These are phyloP conservation scores for Fusarium circinatum DNA, from an alignment of 2,329 filamentous ascomycete species.

Conservation along the genomic window DNA sequence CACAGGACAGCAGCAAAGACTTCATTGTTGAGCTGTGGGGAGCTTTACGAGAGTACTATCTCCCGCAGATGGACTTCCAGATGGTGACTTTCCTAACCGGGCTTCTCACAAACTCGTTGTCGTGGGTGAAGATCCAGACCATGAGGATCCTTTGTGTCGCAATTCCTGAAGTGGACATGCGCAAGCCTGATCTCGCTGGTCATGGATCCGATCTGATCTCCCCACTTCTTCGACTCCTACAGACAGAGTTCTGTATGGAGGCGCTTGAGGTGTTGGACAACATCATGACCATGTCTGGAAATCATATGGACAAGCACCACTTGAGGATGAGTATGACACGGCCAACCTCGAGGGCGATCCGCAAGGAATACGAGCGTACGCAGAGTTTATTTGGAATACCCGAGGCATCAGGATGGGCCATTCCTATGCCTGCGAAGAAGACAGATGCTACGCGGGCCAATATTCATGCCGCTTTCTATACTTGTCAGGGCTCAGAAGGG, in stretches of 20 bases:
- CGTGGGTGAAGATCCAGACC: conserved; percentile 92
- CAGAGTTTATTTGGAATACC: conserved; percentile 97
- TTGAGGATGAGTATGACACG: conserved; percentile 98
- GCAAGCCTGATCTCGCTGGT: conserved; percentile 85
- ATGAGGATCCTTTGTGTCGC: conserved; percentile 89
- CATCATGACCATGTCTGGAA: conserved; percentile 93
- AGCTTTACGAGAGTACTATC: conserved; percentile 80
- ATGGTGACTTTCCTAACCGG: conserved; percentile 92
- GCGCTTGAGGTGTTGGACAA: conserved; percentile 92
- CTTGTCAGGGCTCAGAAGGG: conserved; percentile 78
- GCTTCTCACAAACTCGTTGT: conserved; percentile 84
- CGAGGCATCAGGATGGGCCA: conserved; percentile 94
- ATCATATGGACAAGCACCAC: conserved; percentile 92
- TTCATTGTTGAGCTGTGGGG: conserved; percentile 80
- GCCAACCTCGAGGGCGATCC: conserved; percentile 82
- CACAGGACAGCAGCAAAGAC: conserved; percentile 74
- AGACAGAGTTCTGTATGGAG: conserved; percentile 93
- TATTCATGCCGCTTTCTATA: conserved; percentile 96
- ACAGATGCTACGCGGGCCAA: conserved; percentile 88
- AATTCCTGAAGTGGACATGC: conserved; percentile 93
- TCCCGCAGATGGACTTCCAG: conserved; percentile 83
- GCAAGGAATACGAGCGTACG: conserved; percentile 94
- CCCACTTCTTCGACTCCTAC: conserved; percentile 85
- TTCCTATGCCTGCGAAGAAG: conserved; percentile 91
- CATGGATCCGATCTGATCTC: conserved; percentile 97